phyloP scores from a whole-genome alignment of 2,329 filamentous ascomycete species.

The Chaetomium sp. region DNA sequence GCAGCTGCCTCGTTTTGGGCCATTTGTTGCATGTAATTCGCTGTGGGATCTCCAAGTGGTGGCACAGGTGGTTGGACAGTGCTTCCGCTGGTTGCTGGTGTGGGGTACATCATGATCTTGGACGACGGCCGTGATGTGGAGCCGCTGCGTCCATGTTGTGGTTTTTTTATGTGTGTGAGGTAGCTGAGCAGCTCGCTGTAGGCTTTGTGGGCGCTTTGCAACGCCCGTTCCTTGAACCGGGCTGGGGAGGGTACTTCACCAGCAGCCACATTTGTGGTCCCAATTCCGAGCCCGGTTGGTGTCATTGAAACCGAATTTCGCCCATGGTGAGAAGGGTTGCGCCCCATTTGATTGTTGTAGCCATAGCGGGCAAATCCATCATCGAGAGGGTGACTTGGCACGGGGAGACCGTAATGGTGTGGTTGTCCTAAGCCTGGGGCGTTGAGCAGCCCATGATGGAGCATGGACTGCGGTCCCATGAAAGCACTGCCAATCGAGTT shows the following conservation, averaged over 20 bases:
- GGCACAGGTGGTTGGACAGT: conserved; percentile 6
- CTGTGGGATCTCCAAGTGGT: conserved; percentile 8
- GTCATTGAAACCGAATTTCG: conserved; percentile 24
- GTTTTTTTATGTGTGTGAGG: conserved; percentile 54
- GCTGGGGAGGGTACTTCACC: conserved; percentile 27
- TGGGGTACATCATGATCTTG: conserved; percentile 51
- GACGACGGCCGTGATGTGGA: conserved; percentile 34
- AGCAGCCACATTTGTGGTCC: conserved; percentile 3
- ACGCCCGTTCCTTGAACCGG: conserved; percentile 60
- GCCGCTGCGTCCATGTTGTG: conserved; percentile 34
- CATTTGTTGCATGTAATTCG: conserved; percentile 18
- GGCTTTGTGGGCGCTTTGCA: conserved; percentile 63
- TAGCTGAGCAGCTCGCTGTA: conserved; percentile 65
- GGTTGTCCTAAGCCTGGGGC: conserved; percentile 23
- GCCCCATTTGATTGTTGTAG: conserved; percentile 17
- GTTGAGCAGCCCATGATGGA: conserved; percentile 22
- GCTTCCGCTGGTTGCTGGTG: conserved; percentile 35
- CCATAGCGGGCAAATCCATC: conserved; percentile 25
- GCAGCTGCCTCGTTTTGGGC: conserved; percentile 20
- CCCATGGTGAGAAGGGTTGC: conserved; percentile 24
- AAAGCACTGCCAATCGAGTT: conserved; percentile 31
- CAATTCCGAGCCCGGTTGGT: conserved; percentile 10
- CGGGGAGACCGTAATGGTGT: conserved; percentile 23
- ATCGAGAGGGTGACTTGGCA: conserved; percentile 24
- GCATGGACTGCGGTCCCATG: conserved; percentile 26